Conservation (phyloP, 148 eudicot genomes). For the Amaranthus hypochondriacus region DNA sequence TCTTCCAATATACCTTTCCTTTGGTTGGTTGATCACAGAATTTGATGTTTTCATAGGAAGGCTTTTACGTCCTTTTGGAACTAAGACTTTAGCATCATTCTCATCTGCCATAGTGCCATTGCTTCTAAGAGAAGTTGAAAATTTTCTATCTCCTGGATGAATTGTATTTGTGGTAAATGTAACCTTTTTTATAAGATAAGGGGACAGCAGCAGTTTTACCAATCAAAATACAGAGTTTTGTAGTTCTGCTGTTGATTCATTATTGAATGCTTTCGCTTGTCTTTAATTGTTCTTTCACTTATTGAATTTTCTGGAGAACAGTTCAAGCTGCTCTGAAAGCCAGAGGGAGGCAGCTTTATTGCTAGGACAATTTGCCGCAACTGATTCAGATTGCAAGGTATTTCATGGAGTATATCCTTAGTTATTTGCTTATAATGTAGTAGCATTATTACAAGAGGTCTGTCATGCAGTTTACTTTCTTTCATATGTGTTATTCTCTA, state of each 20-base stretch:
- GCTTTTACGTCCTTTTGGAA: not conserved
- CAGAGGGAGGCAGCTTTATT: constrained; percentile 94
- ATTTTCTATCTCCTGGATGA: not conserved
- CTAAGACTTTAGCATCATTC: no score
- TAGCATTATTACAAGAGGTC: not conserved
- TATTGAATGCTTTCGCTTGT: not conserved
- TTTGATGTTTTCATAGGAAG: not conserved
- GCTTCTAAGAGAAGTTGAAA: not conserved
- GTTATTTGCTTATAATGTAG: not conserved
- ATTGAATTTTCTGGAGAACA: constrained; percentile 21
- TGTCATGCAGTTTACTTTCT: not conserved
- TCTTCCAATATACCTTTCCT: no score
- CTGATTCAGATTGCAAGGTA: constrained; percentile 98
- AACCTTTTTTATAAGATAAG: not conserved
- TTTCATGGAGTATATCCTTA: constrained; percentile 1
- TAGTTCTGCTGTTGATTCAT: not conserved
- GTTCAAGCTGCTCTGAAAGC: constrained; percentile 89
- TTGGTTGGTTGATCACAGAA: no score
- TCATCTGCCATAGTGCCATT: not conserved
- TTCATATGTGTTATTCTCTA: not conserved
- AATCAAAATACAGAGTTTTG: not conserved
- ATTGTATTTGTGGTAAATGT: not conserved
- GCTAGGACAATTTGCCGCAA: constrained; percentile 92
- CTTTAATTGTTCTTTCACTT: not conserved
- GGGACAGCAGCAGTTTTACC: not conserved